These are phyloP conservation scores for Colletotrichum sp. DNA, from an alignment of 2,329 filamentous ascomycete species.

Conservation along the genomic window DNA sequence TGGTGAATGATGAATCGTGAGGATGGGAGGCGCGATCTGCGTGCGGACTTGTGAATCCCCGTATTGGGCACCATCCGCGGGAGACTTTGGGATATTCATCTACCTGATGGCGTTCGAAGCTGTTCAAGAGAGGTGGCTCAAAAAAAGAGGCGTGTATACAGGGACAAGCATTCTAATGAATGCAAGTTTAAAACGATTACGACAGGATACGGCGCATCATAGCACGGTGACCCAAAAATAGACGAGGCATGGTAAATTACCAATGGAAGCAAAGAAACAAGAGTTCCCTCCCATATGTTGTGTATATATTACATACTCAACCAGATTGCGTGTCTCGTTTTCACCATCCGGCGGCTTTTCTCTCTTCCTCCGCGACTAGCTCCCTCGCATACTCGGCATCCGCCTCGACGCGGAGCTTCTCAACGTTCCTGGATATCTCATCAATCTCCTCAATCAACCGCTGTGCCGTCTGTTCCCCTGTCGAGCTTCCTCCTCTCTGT, in stretches of 20 bases:
- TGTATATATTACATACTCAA: background rate
- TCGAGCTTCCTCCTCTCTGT: background rate
- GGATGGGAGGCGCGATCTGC: background rate
- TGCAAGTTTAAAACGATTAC: background rate
- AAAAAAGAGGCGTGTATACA: background rate
- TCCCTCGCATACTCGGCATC: conserved; percentile 53
- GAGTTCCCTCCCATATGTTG: background rate
- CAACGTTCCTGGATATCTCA: conserved; percentile 40
- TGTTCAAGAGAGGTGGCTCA: background rate
- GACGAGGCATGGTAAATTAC: background rate
- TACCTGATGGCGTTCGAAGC: background rate
- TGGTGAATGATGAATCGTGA: background rate
- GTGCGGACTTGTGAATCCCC: background rate
- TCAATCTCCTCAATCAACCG: conserved; percentile 41
- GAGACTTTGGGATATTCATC: background rate
- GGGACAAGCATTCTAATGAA: background rate
- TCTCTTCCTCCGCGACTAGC: conserved; percentile 36
- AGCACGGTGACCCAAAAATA: conserved; percentile 4
- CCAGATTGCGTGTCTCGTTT: background rate
- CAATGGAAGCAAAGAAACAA: background rate
- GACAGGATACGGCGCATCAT: conserved; percentile 7
- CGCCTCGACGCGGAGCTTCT: conserved; percentile 45
- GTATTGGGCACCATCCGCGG: background rate
- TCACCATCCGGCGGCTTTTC: background rate
- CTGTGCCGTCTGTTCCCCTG: conserved; percentile 10